Base-by-base conservation (phyloP, 345 rosid genomes). In the Dovyalis caffra region DNA sequence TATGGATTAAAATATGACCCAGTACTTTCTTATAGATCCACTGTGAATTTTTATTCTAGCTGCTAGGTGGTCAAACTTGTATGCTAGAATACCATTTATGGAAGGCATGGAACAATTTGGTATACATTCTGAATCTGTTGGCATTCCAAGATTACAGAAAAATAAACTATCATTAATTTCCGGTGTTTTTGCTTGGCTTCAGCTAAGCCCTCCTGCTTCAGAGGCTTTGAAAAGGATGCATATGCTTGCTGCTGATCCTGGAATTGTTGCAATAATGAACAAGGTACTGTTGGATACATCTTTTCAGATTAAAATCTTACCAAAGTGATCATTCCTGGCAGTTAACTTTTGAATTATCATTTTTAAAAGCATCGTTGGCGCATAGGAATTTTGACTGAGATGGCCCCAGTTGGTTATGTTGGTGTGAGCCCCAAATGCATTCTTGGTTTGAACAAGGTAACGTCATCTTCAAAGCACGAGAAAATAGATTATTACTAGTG, bases 341-440 rank as follows among this genome's bases (percentile, higher is more conserved):
- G 62, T 73, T 68, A 2, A 51, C 51, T 80, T 76, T 72, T 73
- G 37, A 49, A 76, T 21, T 21, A 40, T 60, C 21, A 21, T 67
- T 61, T 26, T 71, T 5, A 62, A 33, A 83, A 95, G 99, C 96
- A 90, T 87, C 88, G 75, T 4, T 95, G 99, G 98, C 88, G 87
- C 12, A 88, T 93, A 12, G 96, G 91, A 77, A 84, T 90, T 68
- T 89, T 95, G 99, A 91, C 98, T 2, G 99, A 95, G 88, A 83
- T 93, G 81, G 99, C 99, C 49, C 99, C 99, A 15, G 89, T 93
- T 82, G 99, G 99, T 78, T 91, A 93, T 83, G 99, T 95, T 62
- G 99, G 99, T 65, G 81, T 95, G 67, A 91, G 90, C 81, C 98
- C 98, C 8, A 83, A 81, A 79, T 95, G 98, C 79, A 58, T 93